Percentiles rank a stretch among this genome's conserved stretches.
Conservation (phyloP, 1,284 basidiomycete genomes). For the Mycena sp. region DNA sequence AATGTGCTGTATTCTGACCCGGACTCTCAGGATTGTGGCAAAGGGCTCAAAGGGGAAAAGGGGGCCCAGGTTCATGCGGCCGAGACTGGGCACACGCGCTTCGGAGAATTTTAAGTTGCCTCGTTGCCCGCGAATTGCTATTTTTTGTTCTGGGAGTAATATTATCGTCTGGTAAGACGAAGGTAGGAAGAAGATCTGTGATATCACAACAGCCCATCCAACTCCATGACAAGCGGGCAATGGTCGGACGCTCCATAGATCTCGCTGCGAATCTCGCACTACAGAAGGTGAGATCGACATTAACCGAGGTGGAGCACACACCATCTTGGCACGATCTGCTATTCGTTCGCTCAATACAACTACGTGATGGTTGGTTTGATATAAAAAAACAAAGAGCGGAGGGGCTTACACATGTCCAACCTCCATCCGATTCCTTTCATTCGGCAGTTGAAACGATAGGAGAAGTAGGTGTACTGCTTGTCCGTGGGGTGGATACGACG, state of each 20-base stretch:
- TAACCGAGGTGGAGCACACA: slow-evolving; percentile 25
- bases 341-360: slow-evolving; percentile 80
- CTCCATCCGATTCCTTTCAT: slow-evolving; percentile 88
- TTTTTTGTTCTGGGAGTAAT: no score
- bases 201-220: slow-evolving; percentile 51
- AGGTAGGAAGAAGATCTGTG: no score
- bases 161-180: no score
- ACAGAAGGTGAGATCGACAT: not conserved
- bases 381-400: not conserved
- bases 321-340: slow-evolving; percentile 67
- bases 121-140: no score
- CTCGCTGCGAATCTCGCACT: slow-evolving; percentile 84
- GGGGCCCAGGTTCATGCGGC: slow-evolving; percentile 89
- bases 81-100: slow-evolving; percentile 86
- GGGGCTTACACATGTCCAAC: slow-evolving; percentile 80
- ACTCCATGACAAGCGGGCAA: slow-evolving; percentile 81
- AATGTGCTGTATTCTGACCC: not conserved
- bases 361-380: slow-evolving; percentile 38
- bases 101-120: slow-evolving; percentile 84
- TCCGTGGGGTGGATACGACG: slow-evolving; percentile 75
- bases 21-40: slow-evolving; percentile 76
- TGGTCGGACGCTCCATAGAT: slow-evolving; percentile 90
- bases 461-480: slow-evolving; percentile 85
- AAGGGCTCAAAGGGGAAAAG: slow-evolving; percentile 91
- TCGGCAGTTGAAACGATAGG: slow-evolving; percentile 85